phyloP scores from a whole-genome alignment of 495 filamentous ascomycete genomes.

The Aspergillus funiculosus region DNA sequence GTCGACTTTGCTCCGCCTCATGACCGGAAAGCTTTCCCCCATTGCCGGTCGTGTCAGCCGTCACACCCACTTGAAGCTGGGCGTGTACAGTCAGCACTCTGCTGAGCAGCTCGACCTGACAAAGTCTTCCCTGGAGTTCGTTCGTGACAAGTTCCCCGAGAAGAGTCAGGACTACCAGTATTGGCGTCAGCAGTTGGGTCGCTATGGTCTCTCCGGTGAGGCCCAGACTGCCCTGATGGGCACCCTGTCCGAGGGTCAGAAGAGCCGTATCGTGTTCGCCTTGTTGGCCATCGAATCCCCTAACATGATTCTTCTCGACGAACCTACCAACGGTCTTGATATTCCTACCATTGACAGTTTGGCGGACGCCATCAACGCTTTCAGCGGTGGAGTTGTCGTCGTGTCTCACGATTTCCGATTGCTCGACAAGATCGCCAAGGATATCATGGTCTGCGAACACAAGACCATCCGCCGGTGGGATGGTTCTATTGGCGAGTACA shows the following conservation, averaged over 20 bases:
- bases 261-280: constrained; percentile 95
- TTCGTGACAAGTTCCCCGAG: constrained; percentile 85
- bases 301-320: constrained; percentile 97
- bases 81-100: constrained; percentile 96
- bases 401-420: constrained; percentile 98
- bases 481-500: constrained; percentile 87
- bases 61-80: constrained; percentile 97
- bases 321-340: constrained; percentile 98
- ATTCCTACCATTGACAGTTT: constrained; percentile 98
- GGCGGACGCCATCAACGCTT: constrained; percentile 96
- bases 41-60: constrained; percentile 74
- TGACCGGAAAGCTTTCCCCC: constrained; percentile 92
- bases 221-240: constrained; percentile 96
- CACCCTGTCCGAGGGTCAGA: constrained; percentile 95
- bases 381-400: constrained; percentile 92
- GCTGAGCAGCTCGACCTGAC: constrained; percentile 97
- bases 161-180: constrained; percentile 98
- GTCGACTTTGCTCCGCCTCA: constrained; percentile 94
- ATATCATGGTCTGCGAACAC: constrained; percentile 98
- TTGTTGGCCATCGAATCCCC: constrained; percentile 91
- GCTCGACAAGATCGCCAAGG: constrained; percentile 99
- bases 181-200: constrained; percentile 95
- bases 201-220: constrained; percentile 87
- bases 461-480: constrained; percentile 86
- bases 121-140: constrained; percentile 96